Percentiles rank a stretch among this genome's conserved stretches.
These are phyloP conservation scores for Syncephalis fuscata DNA, from an alignment of 371 early-diverging fungal genomes.

Conservation along the genomic window DNA sequence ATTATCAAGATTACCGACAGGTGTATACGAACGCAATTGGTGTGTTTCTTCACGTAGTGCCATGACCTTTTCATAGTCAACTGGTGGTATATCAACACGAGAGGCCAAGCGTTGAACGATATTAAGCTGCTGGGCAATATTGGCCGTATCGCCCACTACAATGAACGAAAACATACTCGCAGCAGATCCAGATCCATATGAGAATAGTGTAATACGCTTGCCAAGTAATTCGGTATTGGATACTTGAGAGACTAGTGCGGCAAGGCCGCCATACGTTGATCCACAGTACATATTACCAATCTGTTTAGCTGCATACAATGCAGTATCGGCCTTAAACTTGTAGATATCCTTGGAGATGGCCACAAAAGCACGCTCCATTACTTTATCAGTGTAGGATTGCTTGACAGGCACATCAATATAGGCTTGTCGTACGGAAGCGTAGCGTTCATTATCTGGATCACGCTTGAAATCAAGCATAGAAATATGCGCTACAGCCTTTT, in stretches of 20 bases:
- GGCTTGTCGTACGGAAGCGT: slow-evolving; percentile 37
- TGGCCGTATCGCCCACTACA: slow-evolving; percentile 40
- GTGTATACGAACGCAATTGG: slow-evolving; percentile 61
- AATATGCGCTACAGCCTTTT: slow-evolving; percentile 40
- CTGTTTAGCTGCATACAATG: slow-evolving; percentile 68
- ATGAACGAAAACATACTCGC: slow-evolving; percentile 87
- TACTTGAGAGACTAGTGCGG: slow-evolving; percentile 62
- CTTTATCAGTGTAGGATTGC: slow-evolving; percentile 68
- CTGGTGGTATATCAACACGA: slow-evolving; percentile 60
- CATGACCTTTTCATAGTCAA: slow-evolving; percentile 69
- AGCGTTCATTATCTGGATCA: slow-evolving; percentile 46
- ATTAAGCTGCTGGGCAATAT: slow-evolving; percentile 41
- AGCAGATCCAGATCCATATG: slow-evolving; percentile 95
- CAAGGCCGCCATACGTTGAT: slow-evolving; percentile 81
- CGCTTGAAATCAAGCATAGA: slow-evolving; percentile 48
- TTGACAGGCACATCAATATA: slow-evolving; percentile 31
- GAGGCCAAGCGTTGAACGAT: slow-evolving; percentile 50
- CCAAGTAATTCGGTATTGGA: slow-evolving; percentile 42
- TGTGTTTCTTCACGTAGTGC: slow-evolving; percentile 75
- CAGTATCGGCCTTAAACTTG: slow-evolving; percentile 60
- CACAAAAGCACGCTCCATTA: slow-evolving; percentile 81
- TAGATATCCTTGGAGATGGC: slow-evolving; percentile 51
- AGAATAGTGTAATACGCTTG: slow-evolving; percentile 84
- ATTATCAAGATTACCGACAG: slow-evolving; percentile 35
- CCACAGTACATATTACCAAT: slow-evolving; percentile 97